Conservation (phyloP, 192 early-diverging fungal genomes). For the Coemansia nantahalensis region DNA sequence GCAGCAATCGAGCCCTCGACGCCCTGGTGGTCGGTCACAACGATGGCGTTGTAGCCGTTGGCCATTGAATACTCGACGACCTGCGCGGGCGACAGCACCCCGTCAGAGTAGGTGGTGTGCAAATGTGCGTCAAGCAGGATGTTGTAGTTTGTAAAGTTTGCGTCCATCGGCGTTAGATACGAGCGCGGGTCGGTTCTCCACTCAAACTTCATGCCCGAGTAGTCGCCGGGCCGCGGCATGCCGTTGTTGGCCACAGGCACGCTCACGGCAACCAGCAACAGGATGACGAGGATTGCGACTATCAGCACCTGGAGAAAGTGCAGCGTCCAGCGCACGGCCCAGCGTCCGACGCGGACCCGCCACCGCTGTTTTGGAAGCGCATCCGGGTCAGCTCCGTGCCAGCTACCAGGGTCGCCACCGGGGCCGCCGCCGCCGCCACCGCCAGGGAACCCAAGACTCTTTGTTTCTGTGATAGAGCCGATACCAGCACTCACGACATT, state of each 20-base stretch:
- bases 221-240: conserved; percentile 29
- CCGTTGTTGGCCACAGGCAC: conserved; percentile 43
- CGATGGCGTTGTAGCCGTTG: conserved; percentile 69
- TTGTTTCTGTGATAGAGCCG: conserved; percentile 2
- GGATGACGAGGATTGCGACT: conserved; percentile 29
- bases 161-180: conserved; percentile 35
- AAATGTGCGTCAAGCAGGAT: conserved; percentile 65
- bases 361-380: conserved; percentile 1
- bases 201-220: conserved; percentile 27
- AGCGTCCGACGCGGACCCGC: conserved; percentile 1
- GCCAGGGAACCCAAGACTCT: not conserved
- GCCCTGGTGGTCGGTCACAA: conserved; percentile 72
- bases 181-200: conserved; percentile 32
- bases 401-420: conserved; percentile 16
- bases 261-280: conserved; percentile 38
- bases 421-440: conserved; percentile 9
- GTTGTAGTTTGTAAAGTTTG: conserved; percentile 51
- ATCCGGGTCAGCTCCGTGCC: no score
- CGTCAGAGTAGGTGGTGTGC: conserved; percentile 65
- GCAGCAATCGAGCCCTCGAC: conserved; percentile 63
- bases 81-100: conserved; percentile 57
- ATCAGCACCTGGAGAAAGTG: conserved; percentile 34
- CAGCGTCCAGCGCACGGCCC: conserved; percentile 2
- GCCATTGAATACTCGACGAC: conserved; percentile 63
- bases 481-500: no score